A percentile compares a stretch with the other conserved stretches of the same genome.
These are phyloP conservation scores for Rhexocercosporidium sp. DNA, from an alignment of 2,329 filamentous ascomycete species.

Conservation along the genomic window DNA sequence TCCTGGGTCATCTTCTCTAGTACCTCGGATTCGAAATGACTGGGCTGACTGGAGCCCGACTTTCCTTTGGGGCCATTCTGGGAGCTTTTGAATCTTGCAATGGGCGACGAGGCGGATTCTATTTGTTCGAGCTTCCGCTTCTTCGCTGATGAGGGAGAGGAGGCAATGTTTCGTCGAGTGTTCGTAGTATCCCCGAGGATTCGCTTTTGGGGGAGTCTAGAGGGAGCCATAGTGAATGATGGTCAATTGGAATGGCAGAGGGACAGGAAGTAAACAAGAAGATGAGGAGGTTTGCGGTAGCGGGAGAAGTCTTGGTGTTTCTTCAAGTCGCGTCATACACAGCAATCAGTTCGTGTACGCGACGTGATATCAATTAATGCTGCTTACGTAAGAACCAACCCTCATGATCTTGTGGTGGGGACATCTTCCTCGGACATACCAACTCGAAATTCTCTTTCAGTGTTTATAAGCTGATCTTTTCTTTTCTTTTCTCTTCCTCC, in stretches of 20 bases:
- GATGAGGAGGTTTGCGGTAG: not conserved
- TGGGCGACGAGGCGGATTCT: slow-evolving; percentile 64
- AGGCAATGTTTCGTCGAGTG: slow-evolving; percentile 64
- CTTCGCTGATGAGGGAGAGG: slow-evolving; percentile 63
- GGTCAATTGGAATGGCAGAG: not conserved
- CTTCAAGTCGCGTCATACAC: slow-evolving; percentile 16
- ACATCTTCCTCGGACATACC: no score
- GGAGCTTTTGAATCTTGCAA: slow-evolving; percentile 64
- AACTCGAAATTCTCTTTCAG: no score
- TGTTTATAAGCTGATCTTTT: no score
- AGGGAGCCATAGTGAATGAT: slow-evolving; percentile 37
- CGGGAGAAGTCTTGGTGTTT: slow-evolving; percentile 9
- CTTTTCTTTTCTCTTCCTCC: no score
- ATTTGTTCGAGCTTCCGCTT: slow-evolving; percentile 85
- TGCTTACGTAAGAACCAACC: slow-evolving; percentile 1
- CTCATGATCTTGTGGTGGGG: no score
- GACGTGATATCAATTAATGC: slow-evolving; percentile 20
- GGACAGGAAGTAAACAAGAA: slow-evolving; percentile 9
- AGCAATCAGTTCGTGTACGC: slow-evolving; percentile 7
- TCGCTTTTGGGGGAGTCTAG: slow-evolving; percentile 71
- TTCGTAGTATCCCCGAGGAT: slow-evolving; percentile 72
- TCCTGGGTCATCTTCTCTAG: slow-evolving; percentile 96
- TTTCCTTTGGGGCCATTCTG: slow-evolving; percentile 67
- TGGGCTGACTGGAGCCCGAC: slow-evolving; percentile 75
- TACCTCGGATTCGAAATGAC: slow-evolving; percentile 90